Base-by-base conservation (phyloP, 2,329 filamentous ascomycete genomes). In the Cladosporium cucumerinum region DNA sequence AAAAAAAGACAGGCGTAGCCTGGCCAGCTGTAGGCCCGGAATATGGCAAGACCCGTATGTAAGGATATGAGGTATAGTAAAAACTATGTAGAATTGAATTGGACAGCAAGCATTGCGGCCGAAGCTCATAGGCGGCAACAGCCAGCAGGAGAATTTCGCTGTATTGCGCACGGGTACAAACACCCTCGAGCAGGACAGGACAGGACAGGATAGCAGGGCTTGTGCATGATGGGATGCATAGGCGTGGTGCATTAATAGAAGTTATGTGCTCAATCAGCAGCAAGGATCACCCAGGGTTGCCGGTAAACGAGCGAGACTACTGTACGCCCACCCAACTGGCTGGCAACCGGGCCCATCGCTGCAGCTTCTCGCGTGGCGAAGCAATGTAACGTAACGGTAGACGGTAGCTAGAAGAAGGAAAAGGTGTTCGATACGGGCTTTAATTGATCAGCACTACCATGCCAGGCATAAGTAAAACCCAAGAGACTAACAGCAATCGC, bases 351-450 rank as follows among this genome's bases (percentile, higher is more conserved):
- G 28, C n/a, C 23, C 30, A n/a, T 57, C 23, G 28, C 30, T 61
- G n/a, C 58, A 32, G 26, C 58, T 51, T 51, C 21, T 62, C 60
- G 60, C 60, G 60, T 62, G 60, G 60, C 49, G 32, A 34, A 34
- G 32, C 32, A 34, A 61, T 61, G 59, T 61, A 61, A 61, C 59
- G 59, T 61, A 61, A 61, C 59, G 28, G 28, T 26, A 30, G 16
- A 49, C 57, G 26, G 25, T 32, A 23, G 21, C n/a, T 28, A 11
- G 14, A n/a, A 52, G 23, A 5, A 7, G 49, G 26, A n/a, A 10
- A 18, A n/a, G 14, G 5, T 26, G 25, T 7, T 23, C 18, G 6
- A 23, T 21, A 32, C 51, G 28, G 51, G 26, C 28, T n/a, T n/a
- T n/a, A n/a, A 54, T 12, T 12, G 59, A 61, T 61, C 46, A 61